Conservation (phyloP, 2,329 filamentous ascomycete species). For the Claviceps sp. region DNA sequence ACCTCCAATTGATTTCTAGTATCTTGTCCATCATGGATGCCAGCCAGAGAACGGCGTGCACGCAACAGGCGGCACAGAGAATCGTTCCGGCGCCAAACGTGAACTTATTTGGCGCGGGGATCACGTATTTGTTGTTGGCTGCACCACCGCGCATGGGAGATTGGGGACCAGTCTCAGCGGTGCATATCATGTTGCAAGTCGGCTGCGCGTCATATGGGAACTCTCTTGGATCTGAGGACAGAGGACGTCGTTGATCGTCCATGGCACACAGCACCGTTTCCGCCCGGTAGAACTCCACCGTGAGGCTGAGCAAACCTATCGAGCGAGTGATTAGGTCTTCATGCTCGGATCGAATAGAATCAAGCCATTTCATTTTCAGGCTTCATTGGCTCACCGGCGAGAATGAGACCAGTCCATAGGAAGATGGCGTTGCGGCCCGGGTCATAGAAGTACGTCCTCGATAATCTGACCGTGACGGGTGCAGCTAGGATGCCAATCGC, state of each 20-base stretch:
- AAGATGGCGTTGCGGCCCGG: conserved; percentile 54
- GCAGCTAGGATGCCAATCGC: conserved; percentile 52
- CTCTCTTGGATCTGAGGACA: conserved; percentile 18
- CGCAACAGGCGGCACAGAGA: conserved; percentile 49
- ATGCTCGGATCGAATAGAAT: background rate
- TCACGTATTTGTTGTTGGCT: conserved; percentile 48
- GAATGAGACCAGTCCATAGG: conserved; percentile 47
- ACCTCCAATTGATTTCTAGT: conserved; percentile 46
- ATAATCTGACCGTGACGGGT: conserved; percentile 47
- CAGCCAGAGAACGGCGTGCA: conserved; percentile 49
- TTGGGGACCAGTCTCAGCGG: conserved; percentile 28
- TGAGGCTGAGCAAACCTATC: conserved; percentile 44
- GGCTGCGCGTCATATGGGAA: conserved; percentile 31
- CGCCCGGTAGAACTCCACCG: conserved; percentile 50
- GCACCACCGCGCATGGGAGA: conserved; percentile 43
- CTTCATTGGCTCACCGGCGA: conserved; percentile 33
- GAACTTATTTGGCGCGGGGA: conserved; percentile 41
- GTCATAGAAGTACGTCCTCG: conserved; percentile 49
- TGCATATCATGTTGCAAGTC: conserved; percentile 36
- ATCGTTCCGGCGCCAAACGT: conserved; percentile 47
- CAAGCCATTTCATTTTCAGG: background rate
- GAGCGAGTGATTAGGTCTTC: background rate
- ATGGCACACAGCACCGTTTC: conserved; percentile 27
- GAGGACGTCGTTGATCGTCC: conserved; percentile 22
- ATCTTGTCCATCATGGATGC: conserved; percentile 53